Base-by-base conservation (phyloP, 495 filamentous ascomycete species). In the Xylaria cubensis region DNA sequence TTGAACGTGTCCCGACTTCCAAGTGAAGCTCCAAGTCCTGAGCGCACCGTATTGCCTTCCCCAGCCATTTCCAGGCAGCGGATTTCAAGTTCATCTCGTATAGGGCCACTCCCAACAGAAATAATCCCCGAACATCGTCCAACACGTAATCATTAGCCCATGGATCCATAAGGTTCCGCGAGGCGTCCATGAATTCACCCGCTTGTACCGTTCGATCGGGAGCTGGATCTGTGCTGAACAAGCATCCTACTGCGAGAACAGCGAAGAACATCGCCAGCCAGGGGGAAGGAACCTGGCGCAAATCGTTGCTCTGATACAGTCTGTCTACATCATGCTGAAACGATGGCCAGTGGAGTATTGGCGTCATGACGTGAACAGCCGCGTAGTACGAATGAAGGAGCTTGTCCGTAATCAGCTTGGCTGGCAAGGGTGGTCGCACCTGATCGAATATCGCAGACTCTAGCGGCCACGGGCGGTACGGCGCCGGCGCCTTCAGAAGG, bases 31-130 rank as follows among this genome's bases (percentile, higher is more conserved):
- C 95, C 70, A 97, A 88, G 78, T 97, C 94, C 82, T 97, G 96
- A 0, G 93, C 91, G 53, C 94, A 92, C 68, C 92, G 84, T 36
- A 97, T 90, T 0, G 94, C 92, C n/a, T 88, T 89, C 5, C 94
- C 96, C 41, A 97, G 87, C 94, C 94, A 98, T 21, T 89, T 90
- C 92, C 93, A 97, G 48, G 93, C 94, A 2, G 93, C 92, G 24
- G 94, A 95, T 79, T 93, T 96, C 24, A 92, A 84, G 75, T 97
- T 98, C 74, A 92, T 85, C 80, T 98, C 96, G 69, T 91, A 92
- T 32, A 97, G 88, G 69, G 92, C 97, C 34, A 95, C 89, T 74
- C 92, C 93, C 26, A 88, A 88, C 19, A 99, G 86, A 32, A 95
- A 82, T 10, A 93, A 86, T 2, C 89, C 85, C 39, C 93, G 87